Base-by-base conservation (phyloP, 495 filamentous ascomycete genomes). In the Podospora comata region DNA sequence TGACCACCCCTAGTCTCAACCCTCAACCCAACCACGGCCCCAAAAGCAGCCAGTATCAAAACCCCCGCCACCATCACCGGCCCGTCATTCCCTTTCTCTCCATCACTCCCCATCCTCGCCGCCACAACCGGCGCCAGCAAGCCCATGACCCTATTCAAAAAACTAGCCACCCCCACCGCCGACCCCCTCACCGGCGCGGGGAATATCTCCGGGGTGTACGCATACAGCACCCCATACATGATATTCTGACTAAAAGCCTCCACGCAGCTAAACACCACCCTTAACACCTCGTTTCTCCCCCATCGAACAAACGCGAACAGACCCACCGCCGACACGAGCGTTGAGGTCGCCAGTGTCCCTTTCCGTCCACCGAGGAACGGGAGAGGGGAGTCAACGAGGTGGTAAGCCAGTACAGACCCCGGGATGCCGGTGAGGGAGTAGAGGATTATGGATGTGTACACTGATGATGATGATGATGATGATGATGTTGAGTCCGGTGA, bases 171-270 rank as follows among this genome's bases (percentile, higher is more conserved):
- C 0, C 91, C 92, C 62, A 91, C 94, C 0, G 90, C 92, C 0
- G 91, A 92, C 2, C 39, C 39, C 13, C 39, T 11, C 7, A 48
- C 39, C 7, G 39, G 39, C 39, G 39, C 39, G 13, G 39, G 15
- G 15, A 48, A 48, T 11, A 48, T 48, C 15, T 48, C 39, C 2
- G 39, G 39, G 39, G 39, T 94, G 71, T 93, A 96, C 0, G 89
- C 88, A 71, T 94, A 96, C 4, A 96, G 81, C 23, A 94, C 91
- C n/a, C 91, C 91, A 73, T 94, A 94, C 88, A 94, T 92, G 70
- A 92, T 86, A 67, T 91, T 92, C 70, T 86, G 86, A 70, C 87
- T 84, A 80, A 95, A 90, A 26, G 86, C 89, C 74, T 90, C 91
- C 15, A 90, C 86, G 70, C 90, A 93, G 65, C 89, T 90, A 83